Evolutionary conservation across 352 stramenopile genomes (phyloP).

Genomic region (Pythium volutum): DNA sequence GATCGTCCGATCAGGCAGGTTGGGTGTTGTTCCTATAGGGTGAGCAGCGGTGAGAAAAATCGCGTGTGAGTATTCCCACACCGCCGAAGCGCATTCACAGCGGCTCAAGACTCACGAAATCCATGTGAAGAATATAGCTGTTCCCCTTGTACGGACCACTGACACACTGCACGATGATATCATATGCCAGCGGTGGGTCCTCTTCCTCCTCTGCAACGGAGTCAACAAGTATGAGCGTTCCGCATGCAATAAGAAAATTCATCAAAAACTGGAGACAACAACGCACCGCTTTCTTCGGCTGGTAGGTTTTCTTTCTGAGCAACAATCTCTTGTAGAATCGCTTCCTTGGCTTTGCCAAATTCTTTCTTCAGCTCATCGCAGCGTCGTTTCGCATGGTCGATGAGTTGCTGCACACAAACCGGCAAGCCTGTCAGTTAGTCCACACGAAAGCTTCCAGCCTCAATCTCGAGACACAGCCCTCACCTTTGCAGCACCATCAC

Average conservation of each 20-base stretch:
- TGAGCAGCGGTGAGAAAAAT: not conserved
- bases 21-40: constrained; percentile 28
- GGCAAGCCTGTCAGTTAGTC: not conserved
- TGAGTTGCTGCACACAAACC: constrained; percentile 40
- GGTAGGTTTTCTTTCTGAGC: constrained; percentile 58
- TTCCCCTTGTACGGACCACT: constrained; percentile 57
- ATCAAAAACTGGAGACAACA: not conserved
- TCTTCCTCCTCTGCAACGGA: not conserved
- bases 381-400: constrained; percentile 50
- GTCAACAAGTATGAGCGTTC: not conserved
- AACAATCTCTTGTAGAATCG: constrained; percentile 49
- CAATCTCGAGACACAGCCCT: not conserved
- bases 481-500: constrained; percentile 42
- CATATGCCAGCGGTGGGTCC: constrained; percentile 30
- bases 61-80: not conserved
- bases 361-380: constrained; percentile 46
- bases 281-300: constrained; percentile 23
- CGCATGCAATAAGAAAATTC: not conserved
- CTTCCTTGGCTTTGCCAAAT: constrained; percentile 51
- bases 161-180: constrained; percentile 50
- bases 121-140: constrained; percentile 56
- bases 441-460: not conserved
- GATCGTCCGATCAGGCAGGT: constrained; percentile 74
- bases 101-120: constrained; percentile 32
- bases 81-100: not conserved